These are phyloP conservation scores for Coniochaeta ligniaria DNA, from an alignment of 2,329 filamentous ascomycete genomes.

Conservation along the genomic window DNA sequence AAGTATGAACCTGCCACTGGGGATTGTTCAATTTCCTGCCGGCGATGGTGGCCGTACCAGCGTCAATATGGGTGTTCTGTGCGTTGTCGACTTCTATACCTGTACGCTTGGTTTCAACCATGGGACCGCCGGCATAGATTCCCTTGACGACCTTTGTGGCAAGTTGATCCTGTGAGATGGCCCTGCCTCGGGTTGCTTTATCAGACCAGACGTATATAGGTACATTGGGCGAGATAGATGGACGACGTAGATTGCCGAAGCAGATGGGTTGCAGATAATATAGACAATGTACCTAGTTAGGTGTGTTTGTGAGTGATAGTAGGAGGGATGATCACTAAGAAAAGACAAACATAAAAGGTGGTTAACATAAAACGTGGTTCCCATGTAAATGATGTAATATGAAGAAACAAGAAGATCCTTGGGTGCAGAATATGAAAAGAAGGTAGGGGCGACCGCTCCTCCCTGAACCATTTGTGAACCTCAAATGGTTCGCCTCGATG, in stretches of 20 bases:
- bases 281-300: not conserved
- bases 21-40: constrained; percentile 47
- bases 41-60: constrained; percentile 5
- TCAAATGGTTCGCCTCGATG: not conserved
- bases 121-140: constrained; percentile 75
- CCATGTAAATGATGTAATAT: too few relatives aligned
- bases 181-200: constrained; percentile 52
- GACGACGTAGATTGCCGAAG: too few relatives aligned
- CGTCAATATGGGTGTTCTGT: constrained; percentile 37
- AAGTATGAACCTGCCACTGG: constrained; percentile 79
- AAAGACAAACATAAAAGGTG: too few relatives aligned
- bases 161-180: constrained; percentile 69
- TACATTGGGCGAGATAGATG: too few relatives aligned
- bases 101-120: constrained; percentile 79
- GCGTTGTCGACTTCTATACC: constrained; percentile 69
- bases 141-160: constrained; percentile 76
- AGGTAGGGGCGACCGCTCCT: not conserved
- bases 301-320: not conserved
- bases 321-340: not conserved
- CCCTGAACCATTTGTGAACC: not conserved
- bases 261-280: too few relatives aligned
- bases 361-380: too few relatives aligned
- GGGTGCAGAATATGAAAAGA: not conserved
- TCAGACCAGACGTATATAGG: not conserved
- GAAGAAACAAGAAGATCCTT: not conserved